Conservation (phyloP, 2,329 filamentous ascomycete genomes). For the Fusarium sp. region DNA sequence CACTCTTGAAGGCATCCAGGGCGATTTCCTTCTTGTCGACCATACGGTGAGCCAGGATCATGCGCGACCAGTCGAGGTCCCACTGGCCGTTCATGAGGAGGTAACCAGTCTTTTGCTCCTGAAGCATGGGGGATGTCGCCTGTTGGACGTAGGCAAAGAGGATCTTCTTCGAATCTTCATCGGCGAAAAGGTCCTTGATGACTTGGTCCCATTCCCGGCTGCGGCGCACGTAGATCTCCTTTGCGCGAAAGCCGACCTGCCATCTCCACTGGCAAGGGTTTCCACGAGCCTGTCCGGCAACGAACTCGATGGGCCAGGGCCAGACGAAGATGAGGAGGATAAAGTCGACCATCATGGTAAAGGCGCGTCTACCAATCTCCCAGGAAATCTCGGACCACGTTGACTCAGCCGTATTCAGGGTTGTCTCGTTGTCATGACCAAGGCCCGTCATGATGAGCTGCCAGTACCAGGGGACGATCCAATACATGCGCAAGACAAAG, state of each 20-base stretch:
- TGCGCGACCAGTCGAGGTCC: constrained; percentile 85
- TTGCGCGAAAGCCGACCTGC: constrained; percentile 75
- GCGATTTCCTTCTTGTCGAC: constrained; percentile 67
- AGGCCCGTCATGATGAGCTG: constrained; percentile 69
- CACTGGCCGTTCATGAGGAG: constrained; percentile 84
- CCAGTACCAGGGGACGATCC: constrained; percentile 76
- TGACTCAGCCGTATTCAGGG: constrained; percentile 65
- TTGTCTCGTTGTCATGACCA: constrained; percentile 71
- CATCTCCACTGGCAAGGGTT: constrained; percentile 77
- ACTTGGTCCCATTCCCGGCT: constrained; percentile 75
- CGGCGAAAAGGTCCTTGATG: constrained; percentile 63
- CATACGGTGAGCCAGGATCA: constrained; percentile 75
- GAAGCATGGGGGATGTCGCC: constrained; percentile 71
- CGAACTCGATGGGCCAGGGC: constrained; percentile 77
- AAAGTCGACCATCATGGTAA: constrained; percentile 77
- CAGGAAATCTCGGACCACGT: constrained; percentile 64
- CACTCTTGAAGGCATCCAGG: constrained; percentile 72
- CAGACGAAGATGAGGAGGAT: constrained; percentile 71
- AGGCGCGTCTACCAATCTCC: constrained; percentile 66
- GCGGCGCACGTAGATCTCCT: constrained; percentile 81
- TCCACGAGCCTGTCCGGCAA: constrained; percentile 63
- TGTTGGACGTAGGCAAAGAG: constrained; percentile 69
- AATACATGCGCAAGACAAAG: constrained; percentile 72
- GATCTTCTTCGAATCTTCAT: constrained; percentile 60
- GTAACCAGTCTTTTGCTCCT: constrained; percentile 84